Evolutionary conservation across 352 stramenopile genomes (phyloP).

Genomic region (Detonula confervacea): DNA sequence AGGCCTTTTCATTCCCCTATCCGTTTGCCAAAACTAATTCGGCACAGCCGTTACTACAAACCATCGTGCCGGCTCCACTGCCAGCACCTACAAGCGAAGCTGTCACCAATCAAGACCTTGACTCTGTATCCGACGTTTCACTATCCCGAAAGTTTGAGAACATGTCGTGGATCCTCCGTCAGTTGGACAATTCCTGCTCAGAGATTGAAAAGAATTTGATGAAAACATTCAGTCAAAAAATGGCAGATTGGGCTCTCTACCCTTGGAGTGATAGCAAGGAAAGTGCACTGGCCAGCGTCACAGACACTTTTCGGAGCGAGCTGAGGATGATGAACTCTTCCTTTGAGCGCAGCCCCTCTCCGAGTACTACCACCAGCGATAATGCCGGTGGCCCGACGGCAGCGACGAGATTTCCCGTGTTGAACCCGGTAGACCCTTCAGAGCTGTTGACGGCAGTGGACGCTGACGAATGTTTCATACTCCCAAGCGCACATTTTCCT

Average conservation of each 20-base stretch:
- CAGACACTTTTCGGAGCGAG: slow-evolving; percentile 62
- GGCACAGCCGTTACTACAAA: slow-evolving; percentile 7
- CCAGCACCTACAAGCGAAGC: neutral
- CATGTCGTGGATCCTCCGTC: slow-evolving; percentile 53
- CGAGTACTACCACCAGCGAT: neutral
- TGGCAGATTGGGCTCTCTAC: slow-evolving; percentile 77
- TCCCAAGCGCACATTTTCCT: slow-evolving; percentile 83
- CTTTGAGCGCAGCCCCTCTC: slow-evolving; percentile 1
- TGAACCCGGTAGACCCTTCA: slow-evolving; percentile 76
- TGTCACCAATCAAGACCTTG: neutral
- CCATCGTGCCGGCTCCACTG: slow-evolving; percentile 11
- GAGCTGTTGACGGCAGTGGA: slow-evolving; percentile 69
- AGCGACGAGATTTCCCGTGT: slow-evolving; percentile 45
- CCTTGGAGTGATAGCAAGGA: slow-evolving; percentile 78
- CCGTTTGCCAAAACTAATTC: slow-evolving; percentile 35
- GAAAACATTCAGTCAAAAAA: slow-evolving; percentile 76
- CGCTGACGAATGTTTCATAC: slow-evolving; percentile 76
- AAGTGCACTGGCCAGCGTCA: slow-evolving; percentile 67
- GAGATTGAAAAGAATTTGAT: slow-evolving; percentile 76
- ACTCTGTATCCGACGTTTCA: slow-evolving; percentile 4
- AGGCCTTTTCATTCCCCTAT: slow-evolving; percentile 39
- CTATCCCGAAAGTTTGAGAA: slow-evolving; percentile 58
- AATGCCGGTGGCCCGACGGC: neutral
- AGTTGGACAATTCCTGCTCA: slow-evolving; percentile 70
- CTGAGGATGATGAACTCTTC: slow-evolving; percentile 46